Percentiles rank a stretch among this genome's conserved stretches.
Conservation (phyloP, 2,329 filamentous ascomycete species). For the Colletotrichum sp. region DNA sequence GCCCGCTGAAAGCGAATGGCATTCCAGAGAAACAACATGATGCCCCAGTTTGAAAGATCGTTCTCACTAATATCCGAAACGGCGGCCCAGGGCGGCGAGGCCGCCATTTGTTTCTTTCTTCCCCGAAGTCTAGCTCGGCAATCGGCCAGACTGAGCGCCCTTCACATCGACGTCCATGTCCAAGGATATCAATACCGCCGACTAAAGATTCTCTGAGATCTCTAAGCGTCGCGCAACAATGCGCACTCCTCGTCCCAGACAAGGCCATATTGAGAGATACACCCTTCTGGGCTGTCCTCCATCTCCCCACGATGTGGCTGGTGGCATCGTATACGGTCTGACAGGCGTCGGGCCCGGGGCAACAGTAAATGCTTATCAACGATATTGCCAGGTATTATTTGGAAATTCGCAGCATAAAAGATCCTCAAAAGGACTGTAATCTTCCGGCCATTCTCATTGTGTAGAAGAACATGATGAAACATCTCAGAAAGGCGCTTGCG, state of each 20-base stretch:
- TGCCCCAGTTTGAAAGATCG: neutral
- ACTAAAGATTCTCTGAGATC: neutral
- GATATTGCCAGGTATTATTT: neutral
- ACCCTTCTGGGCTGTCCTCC: rapidly evolving
- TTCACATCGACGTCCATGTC: neutral
- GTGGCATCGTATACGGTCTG: rapidly evolving
- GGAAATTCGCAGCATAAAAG: neutral
- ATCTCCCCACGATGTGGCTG: neutral
- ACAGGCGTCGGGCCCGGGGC: neutral
- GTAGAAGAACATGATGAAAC: neutral
- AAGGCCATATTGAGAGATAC: no score
- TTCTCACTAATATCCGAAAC: neutral
- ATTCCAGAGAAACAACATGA: neutral
- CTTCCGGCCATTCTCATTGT: neutral
- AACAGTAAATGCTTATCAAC: neutral
- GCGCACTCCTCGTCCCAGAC: no score
- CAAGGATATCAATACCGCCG: no score
- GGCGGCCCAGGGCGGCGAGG: neutral
- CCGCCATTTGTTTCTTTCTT: neutral
- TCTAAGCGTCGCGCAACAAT: neutral
- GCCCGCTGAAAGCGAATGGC: neutral
- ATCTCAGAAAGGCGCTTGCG: neutral
- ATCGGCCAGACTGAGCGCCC: neutral
- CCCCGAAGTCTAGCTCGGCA: neutral
- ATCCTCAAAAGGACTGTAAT: neutral